Base-by-base conservation (phyloP, 2,329 filamentous ascomycete genomes). In the Aspergillus felis region DNA sequence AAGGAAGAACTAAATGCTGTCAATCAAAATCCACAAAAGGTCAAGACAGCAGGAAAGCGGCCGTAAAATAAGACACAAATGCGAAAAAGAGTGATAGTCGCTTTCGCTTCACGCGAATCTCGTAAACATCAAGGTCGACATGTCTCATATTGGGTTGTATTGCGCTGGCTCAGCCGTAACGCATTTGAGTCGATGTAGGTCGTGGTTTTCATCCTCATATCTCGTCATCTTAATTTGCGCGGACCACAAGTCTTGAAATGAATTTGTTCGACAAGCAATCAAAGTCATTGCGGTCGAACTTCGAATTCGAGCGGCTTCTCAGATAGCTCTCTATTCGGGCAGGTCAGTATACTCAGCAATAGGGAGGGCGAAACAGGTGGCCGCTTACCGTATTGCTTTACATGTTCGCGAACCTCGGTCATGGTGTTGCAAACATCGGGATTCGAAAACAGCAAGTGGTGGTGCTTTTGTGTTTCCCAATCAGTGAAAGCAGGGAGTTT, bases 181-280 rank as follows among this genome's bases (percentile, higher is more conserved):
- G 64, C 62, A 61, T 61, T 61, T 57, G 54, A 62, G 64, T 61
- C 59, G 56, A 25, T 7, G 47, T 52, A 58, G 42, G 32, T 55
- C 54, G 48, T 57, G 56, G 52, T 35, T 32, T 47, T 57, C 54
- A 64, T 67, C 60, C 55, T 68, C 61, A 61, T 64, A 27, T 50
- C 49, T 57, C 51, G 58, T 66, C 61, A 53, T 66, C 74, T 82
- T 82, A 96, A 80, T 95, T 96, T 70, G 93, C 90, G 68, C 93
- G 91, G 75, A 97, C 96, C 74, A 97, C 92, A 70, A 97, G 85
- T 79, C 95, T 95, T 41, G 92, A 95, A 66, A 97, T 80, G 81
- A 97, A 97, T 81, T 97, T 97, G 82, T 96, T 97, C 54, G 92
- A 96, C 72, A 97, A 78, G 60, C 88, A 94, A 80, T 97, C 93